Conservation (phyloP, 2,329 filamentous ascomycete species). For the Scleromitrula shiraiana region DNA sequence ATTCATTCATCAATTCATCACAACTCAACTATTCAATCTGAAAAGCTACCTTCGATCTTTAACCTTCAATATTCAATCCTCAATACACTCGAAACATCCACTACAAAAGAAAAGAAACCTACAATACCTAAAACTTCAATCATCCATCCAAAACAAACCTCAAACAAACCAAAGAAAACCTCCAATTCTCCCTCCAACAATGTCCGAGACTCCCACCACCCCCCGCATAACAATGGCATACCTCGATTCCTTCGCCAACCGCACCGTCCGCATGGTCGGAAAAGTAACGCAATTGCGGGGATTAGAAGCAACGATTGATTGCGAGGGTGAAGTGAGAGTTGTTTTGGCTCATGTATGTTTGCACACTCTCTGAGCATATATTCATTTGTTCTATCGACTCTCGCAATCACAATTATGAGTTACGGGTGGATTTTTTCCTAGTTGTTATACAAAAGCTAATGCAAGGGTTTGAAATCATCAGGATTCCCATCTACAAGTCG, state of each 20-base stretch:
- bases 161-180: not conserved
- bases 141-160: not conserved
- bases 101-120: too few species aligned
- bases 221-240: constrained; percentile 78
- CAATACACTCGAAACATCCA: too few species aligned
- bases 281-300: constrained; percentile 77
- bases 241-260: constrained; percentile 66
- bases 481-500: constrained; percentile 63
- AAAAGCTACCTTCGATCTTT: too few species aligned
- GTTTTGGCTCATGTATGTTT: constrained; percentile 52
- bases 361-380: not conserved
- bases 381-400: not conserved
- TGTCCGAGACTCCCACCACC: constrained; percentile 38
- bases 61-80: not conserved
- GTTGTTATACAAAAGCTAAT: not conserved
- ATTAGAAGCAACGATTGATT: constrained; percentile 72
- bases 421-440: not conserved
- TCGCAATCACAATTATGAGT: not conserved
- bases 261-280: constrained; percentile 77
- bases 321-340: constrained; percentile 67
- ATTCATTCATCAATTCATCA: too few species aligned
- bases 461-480: constrained; percentile 28
- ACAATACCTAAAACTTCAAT: not conserved
- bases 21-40: too few species aligned
- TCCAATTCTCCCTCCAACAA: not conserved